Evolutionary conservation across 2,329 filamentous ascomycete species (phyloP), one percentile per base, ranked within the genome.

Genomic region (Cordyceps fumosorosea): DNA sequence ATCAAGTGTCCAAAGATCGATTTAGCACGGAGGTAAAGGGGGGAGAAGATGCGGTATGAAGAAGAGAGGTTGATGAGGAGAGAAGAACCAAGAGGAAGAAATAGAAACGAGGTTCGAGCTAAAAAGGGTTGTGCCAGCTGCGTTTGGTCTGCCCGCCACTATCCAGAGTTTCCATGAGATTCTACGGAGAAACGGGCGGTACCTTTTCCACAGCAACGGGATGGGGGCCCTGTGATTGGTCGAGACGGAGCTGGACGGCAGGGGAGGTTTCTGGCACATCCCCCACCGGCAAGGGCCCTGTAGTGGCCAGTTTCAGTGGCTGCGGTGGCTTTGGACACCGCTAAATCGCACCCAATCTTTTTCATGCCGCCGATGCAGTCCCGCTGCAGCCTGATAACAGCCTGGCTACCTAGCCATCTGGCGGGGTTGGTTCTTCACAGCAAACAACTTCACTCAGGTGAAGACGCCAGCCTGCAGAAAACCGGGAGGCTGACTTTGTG

Each of bases 111-210:
- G 65, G 63, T 66, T 60, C 6, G 66, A 69, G 67, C 71, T 74
- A 74, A 75, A 76, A 76, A 74, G 73, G 74, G 68, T 60, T 66
- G 67, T 64, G 59, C 44, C 62, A 63, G 62, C 65, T 64, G 64
- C 63, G 65, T 65, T 65, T 64, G 69, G 69, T 68, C 69, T 69
- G 68, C 65, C 57, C 57, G 57, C 57, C 57, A 54, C 65, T 64
- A 68, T 66, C 67, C 69, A 70, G 73, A 72, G 75, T 74, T 78
- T 78, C 76, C 76, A 78, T 78, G 73, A 68, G 76, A 77, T 78
- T 78, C 76, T 72, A 78, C 59, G 59, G 59, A 61, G 51, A 32
- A 54, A 56, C 72, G 75, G 71, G 68, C 70, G 64, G 64, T 66
- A 34, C 65, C 67, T 65, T 68, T 68, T 66, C 67, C 65, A 66